Percentiles rank a stretch among this genome's conserved stretches.
Evolutionary conservation across 2,329 filamentous ascomycete species (phyloP).

Genomic region (Fusarium sambucinum): DNA sequence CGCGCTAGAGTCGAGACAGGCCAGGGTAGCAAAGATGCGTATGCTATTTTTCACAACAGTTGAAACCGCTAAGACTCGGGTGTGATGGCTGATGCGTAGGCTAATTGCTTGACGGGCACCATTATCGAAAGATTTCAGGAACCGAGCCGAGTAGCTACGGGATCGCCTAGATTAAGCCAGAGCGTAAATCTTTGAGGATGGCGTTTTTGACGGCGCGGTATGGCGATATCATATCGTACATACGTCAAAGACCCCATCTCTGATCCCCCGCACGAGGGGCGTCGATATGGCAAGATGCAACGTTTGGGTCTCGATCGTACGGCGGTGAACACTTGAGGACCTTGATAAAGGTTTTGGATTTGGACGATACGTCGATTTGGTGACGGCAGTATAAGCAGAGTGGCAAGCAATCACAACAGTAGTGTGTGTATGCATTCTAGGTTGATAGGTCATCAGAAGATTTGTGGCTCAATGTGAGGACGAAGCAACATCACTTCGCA

Average conservation of each 20-base stretch:
- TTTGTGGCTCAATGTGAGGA: slow-evolving; percentile 29
- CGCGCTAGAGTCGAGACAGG: slow-evolving; percentile 26
- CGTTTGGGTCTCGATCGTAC: slow-evolving; percentile 27
- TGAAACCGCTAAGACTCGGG: slow-evolving; percentile 46
- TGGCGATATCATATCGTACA: slow-evolving; percentile 34
- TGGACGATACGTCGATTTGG: slow-evolving; percentile 6
- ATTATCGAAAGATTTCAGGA: slow-evolving; percentile 35
- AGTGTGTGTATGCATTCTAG: slow-evolving; percentile 1
- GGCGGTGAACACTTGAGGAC: slow-evolving; percentile 7
- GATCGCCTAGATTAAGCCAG: slow-evolving; percentile 37
- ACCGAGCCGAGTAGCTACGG: slow-evolving; percentile 42
- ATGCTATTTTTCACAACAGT: slow-evolving; percentile 49
- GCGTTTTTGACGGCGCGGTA: slow-evolving; percentile 24
- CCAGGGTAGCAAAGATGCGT: slow-evolving; percentile 39
- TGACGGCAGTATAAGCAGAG: slow-evolving; percentile 21
- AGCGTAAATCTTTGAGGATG: slow-evolving; percentile 35
- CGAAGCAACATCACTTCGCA: slow-evolving; percentile 42
- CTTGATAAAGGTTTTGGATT: slow-evolving; percentile 13
- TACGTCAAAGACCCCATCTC: slow-evolving; percentile 35
- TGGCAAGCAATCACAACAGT: slow-evolving; percentile 12
- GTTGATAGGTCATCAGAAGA: slow-evolving; percentile 26
- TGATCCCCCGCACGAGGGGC: slow-evolving; percentile 44
- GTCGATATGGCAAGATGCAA: slow-evolving; percentile 5
- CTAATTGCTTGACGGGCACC: slow-evolving; percentile 41
- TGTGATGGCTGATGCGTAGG: slow-evolving; percentile 35